Conservation (phyloP, 2,329 filamentous ascomycete species). For the Aspergillus fijiensis region DNA sequence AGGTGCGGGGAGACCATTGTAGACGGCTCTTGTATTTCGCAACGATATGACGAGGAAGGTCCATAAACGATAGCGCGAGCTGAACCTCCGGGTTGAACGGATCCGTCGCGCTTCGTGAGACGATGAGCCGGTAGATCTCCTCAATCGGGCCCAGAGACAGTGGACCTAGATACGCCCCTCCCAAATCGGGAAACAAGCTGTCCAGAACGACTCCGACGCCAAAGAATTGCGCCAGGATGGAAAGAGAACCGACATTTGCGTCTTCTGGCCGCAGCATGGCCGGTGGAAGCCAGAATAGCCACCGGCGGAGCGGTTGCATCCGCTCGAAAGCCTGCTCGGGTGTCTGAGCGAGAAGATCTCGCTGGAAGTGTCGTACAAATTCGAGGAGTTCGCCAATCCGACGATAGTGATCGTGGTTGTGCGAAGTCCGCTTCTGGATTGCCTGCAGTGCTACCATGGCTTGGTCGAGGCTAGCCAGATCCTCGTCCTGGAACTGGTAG, state of each 20-base stretch:
- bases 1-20: constrained; percentile 55
- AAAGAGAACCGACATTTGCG: constrained; percentile 72
- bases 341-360: constrained; percentile 67
- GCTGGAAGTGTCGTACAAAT: constrained; percentile 70
- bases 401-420: constrained; percentile 67
- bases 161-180: constrained; percentile 81
- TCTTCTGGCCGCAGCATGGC: constrained; percentile 75
- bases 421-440: constrained; percentile 63
- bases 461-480: constrained; percentile 66
- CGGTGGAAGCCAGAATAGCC: constrained; percentile 95
- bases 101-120: constrained; percentile 64
- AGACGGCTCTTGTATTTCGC: constrained; percentile 67
- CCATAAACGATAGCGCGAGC: constrained; percentile 66
- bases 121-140: constrained; percentile 75
- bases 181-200: constrained; percentile 87
- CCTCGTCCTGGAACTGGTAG: constrained; percentile 57
- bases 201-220: constrained; percentile 84
- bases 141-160: constrained; percentile 79
- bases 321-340: constrained; percentile 86
- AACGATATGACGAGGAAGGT: constrained; percentile 69
- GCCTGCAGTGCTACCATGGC: constrained; percentile 62
- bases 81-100: constrained; percentile 58
- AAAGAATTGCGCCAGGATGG: constrained; percentile 89
- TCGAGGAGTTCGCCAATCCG: constrained; percentile 67
- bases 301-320: constrained; percentile 81